Conservation (phyloP, 2,329 filamentous ascomycete species). For the Purpureocillium takamizusanense region DNA sequence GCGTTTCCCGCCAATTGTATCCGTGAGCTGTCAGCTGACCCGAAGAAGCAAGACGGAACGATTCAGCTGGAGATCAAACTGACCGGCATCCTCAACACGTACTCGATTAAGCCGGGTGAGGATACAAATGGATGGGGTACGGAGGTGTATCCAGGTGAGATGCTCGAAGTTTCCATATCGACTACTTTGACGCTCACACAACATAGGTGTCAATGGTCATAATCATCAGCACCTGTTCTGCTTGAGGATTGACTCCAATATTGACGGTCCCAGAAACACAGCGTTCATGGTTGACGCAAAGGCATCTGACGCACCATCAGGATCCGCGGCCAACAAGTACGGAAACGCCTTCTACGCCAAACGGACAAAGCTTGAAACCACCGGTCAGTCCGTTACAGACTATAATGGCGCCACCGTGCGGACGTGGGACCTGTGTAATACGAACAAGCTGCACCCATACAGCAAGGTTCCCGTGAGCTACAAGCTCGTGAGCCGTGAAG, state of each 20-base stretch:
- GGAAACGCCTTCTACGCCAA: slow-evolving; percentile 59
- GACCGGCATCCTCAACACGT: slow-evolving; percentile 35
- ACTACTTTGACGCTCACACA: slow-evolving; percentile 10
- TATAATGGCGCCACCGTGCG: slow-evolving; percentile 19
- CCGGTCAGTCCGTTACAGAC: slow-evolving; percentile 11
- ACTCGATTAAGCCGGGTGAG: slow-evolving; percentile 29
- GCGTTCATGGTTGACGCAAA: slow-evolving; percentile 64
- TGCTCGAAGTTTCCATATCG: no score
- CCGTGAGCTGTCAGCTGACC: slow-evolving; percentile 22
- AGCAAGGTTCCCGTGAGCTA: slow-evolving; percentile 35
- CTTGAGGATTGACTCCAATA: slow-evolving; percentile 55
- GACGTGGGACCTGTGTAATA: slow-evolving; percentile 30
- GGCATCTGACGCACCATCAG: slow-evolving; percentile 50
- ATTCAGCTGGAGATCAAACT: slow-evolving; percentile 51
- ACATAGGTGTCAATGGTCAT: slow-evolving; percentile 51
- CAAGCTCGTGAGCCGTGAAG: slow-evolving; percentile 35
- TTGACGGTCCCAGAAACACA: slow-evolving; percentile 53
- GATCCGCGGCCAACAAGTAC: slow-evolving; percentile 60
- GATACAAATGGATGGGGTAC: slow-evolving; percentile 42
- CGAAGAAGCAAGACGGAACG: slow-evolving; percentile 48
- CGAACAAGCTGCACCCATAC: slow-evolving; percentile 26
- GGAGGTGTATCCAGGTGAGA: slow-evolving; percentile 32
- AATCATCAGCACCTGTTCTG: slow-evolving; percentile 66
- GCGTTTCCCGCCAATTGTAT: no score
- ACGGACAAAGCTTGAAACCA: slow-evolving; percentile 14